Evolutionary conservation across 2,329 filamentous ascomycete genomes (phyloP).

Genomic region (Geosmithia putterillii): DNA sequence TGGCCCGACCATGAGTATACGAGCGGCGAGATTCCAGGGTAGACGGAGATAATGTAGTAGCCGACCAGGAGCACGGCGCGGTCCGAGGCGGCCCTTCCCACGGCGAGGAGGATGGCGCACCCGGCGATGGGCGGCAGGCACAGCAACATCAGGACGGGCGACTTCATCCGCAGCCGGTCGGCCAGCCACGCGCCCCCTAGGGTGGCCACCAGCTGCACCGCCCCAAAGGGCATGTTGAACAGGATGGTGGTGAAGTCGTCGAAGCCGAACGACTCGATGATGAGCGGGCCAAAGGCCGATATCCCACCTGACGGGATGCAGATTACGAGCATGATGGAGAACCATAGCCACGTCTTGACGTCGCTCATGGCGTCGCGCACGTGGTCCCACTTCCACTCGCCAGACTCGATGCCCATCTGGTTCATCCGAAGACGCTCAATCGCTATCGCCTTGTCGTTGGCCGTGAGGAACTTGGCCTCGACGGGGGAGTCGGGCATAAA

Average conservation of each 20-base stretch:
- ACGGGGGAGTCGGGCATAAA: slow-evolving; percentile 55
- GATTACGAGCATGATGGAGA: slow-evolving; percentile 35
- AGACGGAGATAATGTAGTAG: slow-evolving; percentile 48
- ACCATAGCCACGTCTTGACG: slow-evolving; percentile 29
- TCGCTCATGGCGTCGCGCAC: slow-evolving; percentile 23
- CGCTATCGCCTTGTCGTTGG: slow-evolving; percentile 43
- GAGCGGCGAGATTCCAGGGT: slow-evolving; percentile 41
- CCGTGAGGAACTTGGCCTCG: slow-evolving; percentile 41
- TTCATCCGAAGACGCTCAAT: slow-evolving; percentile 43
- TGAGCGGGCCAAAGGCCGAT: slow-evolving; percentile 44
- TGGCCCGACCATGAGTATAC: slow-evolving; percentile 45
- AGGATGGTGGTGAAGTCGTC: slow-evolving; percentile 41
- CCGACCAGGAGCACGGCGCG: slow-evolving; percentile 36
- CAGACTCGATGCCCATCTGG: slow-evolving; percentile 27
- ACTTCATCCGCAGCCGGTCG: slow-evolving; percentile 40
- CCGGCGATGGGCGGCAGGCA: slow-evolving; percentile 45
- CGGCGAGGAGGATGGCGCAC: slow-evolving; percentile 37
- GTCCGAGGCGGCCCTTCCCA: slow-evolving; percentile 10
- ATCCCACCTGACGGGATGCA: slow-evolving; percentile 43
- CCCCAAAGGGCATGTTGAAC: slow-evolving; percentile 49
- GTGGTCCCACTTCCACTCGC: slow-evolving; percentile 28
- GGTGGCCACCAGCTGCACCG: slow-evolving; percentile 46
- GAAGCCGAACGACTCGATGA: slow-evolving; percentile 46
- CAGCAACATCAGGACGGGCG: slow-evolving; percentile 37
- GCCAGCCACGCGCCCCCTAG: slow-evolving; percentile 44